Conservation (phyloP, 1,284 basidiomycete genomes). For the Leccinum fallax region DNA sequence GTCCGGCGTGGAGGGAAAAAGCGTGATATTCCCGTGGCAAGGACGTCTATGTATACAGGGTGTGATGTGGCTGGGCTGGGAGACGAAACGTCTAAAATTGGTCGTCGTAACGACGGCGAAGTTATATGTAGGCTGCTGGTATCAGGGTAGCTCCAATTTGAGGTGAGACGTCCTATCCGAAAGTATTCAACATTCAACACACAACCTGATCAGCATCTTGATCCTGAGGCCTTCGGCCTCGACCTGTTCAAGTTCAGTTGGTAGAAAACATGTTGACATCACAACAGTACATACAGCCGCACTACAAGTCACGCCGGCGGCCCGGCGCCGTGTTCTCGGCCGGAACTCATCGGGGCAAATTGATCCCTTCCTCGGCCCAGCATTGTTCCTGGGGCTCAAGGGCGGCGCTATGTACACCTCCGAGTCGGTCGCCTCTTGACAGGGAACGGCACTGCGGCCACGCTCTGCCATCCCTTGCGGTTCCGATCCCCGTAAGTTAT, state of each 20-base stretch:
- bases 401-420: background rate
- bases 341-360: background rate
- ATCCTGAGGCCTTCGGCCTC: too few species aligned
- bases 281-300: background rate
- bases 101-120: background rate
- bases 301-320: background rate
- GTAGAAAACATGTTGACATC: background rate
- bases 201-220: background rate
- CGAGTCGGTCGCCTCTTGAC: background rate
- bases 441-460: background rate
- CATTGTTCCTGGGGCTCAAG: background rate
- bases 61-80: background rate
- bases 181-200: too few species aligned
- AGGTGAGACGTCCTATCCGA: background rate
- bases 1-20: background rate
- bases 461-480: background rate
- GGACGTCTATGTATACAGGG: background rate
- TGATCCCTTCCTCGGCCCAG: background rate
- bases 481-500: background rate
- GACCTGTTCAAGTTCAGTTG: background rate
- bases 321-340: background rate
- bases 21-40: background rate
- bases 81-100: background rate
- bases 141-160: background rate
- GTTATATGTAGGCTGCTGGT: background rate